Evolutionary conservation across 75 land plant species (phyloP).

Genomic region (Pinus tabuliformis): DNA sequence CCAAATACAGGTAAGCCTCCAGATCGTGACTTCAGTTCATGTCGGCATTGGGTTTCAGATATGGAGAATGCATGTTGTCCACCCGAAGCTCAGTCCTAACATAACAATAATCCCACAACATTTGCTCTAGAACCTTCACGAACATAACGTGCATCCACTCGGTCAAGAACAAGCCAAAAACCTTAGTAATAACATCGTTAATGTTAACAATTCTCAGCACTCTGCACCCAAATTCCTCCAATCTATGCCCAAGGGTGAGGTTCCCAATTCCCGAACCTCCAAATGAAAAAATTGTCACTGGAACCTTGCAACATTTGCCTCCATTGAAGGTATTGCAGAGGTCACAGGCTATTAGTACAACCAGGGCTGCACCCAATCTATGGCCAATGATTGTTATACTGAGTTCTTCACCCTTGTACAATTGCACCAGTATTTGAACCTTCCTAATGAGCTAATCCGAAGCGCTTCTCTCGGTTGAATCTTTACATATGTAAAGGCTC

Average conservation of each 20-base stretch:
- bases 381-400: conserved; percentile 67
- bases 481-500: conserved; percentile 34
- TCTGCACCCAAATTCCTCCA: conserved; percentile 49
- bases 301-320: conserved; percentile 10
- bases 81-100: conserved; percentile 55
- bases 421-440: conserved; percentile 22
- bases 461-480: conserved; percentile 17
- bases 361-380: conserved; percentile 62
- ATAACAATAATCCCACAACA: conserved; percentile 43
- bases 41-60: conserved; percentile 27
- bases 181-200: conserved; percentile 52
- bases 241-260: conserved; percentile 26
- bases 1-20: no score
- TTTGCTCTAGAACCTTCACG: conserved; percentile 10
- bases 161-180: conserved; percentile 47
- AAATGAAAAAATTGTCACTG: conserved; percentile 57
- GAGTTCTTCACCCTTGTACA: conserved; percentile 27
- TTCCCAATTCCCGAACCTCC: conserved; percentile 71
- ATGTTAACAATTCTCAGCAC: conserved; percentile 63
- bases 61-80: conserved; percentile 42
- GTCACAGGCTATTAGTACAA: conserved; percentile 31
- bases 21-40: conserved; percentile 11
- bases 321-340: conserved; percentile 11
- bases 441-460: conserved; percentile 24
- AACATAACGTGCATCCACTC: conserved; percentile 16